phyloP scores from a whole-genome alignment of 2,329 filamentous ascomycete species.

The Pseudofabraea citricarpa region DNA sequence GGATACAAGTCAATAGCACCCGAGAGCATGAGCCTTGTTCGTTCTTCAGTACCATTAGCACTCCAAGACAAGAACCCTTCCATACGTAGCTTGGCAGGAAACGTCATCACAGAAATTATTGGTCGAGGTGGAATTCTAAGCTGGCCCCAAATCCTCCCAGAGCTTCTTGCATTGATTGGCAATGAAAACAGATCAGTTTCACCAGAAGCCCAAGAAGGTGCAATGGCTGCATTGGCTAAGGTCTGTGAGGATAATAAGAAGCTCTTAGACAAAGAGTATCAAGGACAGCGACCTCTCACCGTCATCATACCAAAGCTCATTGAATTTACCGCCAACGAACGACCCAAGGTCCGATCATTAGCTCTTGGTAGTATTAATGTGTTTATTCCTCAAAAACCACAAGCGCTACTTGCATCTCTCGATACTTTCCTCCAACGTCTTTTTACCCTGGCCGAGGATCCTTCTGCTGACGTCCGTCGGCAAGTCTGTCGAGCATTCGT shows the following conservation, averaged over 20 bases:
- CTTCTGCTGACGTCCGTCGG: slow-evolving; percentile 75
- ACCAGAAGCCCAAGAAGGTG: slow-evolving; percentile 77
- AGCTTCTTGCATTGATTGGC: slow-evolving; percentile 72
- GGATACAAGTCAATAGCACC: slow-evolving; percentile 73
- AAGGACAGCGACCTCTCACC: slow-evolving; percentile 81
- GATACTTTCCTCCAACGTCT: slow-evolving; percentile 78
- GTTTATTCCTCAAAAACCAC: slow-evolving; percentile 80
- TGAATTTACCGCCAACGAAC: slow-evolving; percentile 72
- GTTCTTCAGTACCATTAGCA: slow-evolving; percentile 70
- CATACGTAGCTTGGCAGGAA: slow-evolving; percentile 86
- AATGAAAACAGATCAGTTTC: slow-evolving; percentile 67
- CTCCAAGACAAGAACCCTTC: slow-evolving; percentile 77
- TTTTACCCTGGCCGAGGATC: slow-evolving; percentile 75
- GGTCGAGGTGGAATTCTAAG: slow-evolving; percentile 77
- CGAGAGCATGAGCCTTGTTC: slow-evolving; percentile 69
- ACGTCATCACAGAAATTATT: slow-evolving; percentile 89
- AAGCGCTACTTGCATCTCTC: slow-evolving; percentile 75
- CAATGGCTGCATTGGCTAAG: slow-evolving; percentile 88
- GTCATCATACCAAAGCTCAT: slow-evolving; percentile 89
- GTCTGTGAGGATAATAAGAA: slow-evolving; percentile 96
- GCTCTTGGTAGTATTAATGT: slow-evolving; percentile 85
- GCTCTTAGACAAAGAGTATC: slow-evolving; percentile 79
- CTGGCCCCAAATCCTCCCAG: slow-evolving; percentile 86
- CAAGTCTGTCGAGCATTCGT: slow-evolving; percentile 94
- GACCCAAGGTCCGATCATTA: slow-evolving; percentile 72